Base-by-base conservation (phyloP, 73 alveolate genomes). In the Loxodes magnus region DNA sequence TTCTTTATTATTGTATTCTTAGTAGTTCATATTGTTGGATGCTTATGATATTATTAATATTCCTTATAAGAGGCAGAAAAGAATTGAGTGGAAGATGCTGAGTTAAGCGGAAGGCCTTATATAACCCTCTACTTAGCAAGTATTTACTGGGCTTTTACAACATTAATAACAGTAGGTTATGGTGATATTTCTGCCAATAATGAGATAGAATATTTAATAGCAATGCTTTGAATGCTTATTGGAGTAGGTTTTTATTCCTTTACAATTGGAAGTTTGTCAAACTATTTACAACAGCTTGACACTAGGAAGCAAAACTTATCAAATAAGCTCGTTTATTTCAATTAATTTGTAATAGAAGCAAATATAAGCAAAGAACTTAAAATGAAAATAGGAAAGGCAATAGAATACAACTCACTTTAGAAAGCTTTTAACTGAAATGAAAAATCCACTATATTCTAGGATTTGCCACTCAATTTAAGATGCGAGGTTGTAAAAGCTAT, bases 131-230 rank as follows among this genome's bases (percentile, higher is more conserved):
- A 71, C 43, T 23, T 83, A 22, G 25, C 29, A 56, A 22, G 86
- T 4, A 34, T 76, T 15, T 77, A 86, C 50, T 86, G 93, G 91
- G 74, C 97, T 9, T 49, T 70, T 2, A 67, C 81, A 54, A 77
- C 93, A 3, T 60, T 86, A 56, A 77, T 77, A 15, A 86, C 97
- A 0, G 92, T 81, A 0, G 97, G 97, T 7, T 86, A 81, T 71
- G 97, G 97, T 2, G 97, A 86, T 63, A 56, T 86, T 1, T 74
- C 85, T 6, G 80, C 90, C 0, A 64, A 35, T 17, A 76, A 75
- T 17, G 33, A 54, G 14, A 7, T 53, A 24, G 97, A 86, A 56
- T 34, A 55, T 35, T 31, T 35, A 19, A 27, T 31, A 10, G 30
- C 65, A 27, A 55, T 35, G 19, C 22, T 55, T 1, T 55, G 39